Evolutionary conservation across 306 rosid species (phyloP), one percentile per base, ranked within the genome.

Genomic region (Parietaria judaica): DNA sequence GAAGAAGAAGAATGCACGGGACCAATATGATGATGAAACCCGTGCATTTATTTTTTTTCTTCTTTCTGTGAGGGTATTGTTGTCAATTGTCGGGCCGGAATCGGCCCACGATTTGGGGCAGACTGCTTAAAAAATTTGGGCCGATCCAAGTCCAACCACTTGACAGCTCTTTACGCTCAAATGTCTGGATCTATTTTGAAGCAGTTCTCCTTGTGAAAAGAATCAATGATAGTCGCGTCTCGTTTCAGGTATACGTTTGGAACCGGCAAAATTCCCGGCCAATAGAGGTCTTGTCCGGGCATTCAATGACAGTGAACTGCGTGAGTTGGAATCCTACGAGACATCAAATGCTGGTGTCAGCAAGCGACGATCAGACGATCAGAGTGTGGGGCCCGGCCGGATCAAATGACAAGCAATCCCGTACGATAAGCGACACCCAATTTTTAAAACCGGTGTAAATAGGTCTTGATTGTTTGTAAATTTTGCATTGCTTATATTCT

Each of bases 271-370:
- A 71, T 67, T 45, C 81, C 9, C 69, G 35, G 54, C 96, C 95
- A 16, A 72, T 92, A 13, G 95, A 88, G 79, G 83, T 88, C 67
- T 78, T 92, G 69, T 70, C 71, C 8, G 96, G 96, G 74, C 96
- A 88, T 64, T 72, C 67, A 41, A 65, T 68, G 76, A 92, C 96
- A 36, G 95, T 92, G 78, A 92, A 92, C 67, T 82, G 86, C 70
- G 98, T 92, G 54, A 92, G 98, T 78, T 92, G 96, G 98, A 92
- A 92, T 58, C 92, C 85, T 31, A 75, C 54, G 69, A 80, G 84
- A 72, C 95, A 84, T 56, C 84, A 79, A 60, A 88, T 92, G 98
- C 70, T 92, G 74, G 95, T 95, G 51, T 92, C 98, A 23, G 96
- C 94, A 0, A 92, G 98, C 57, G 98, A 88, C 44, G 96, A 88